Evolutionary conservation across 352 stramenopile genomes (phyloP), one percentile per base, ranked within the genome.

Genomic region (Pythium sp.): DNA sequence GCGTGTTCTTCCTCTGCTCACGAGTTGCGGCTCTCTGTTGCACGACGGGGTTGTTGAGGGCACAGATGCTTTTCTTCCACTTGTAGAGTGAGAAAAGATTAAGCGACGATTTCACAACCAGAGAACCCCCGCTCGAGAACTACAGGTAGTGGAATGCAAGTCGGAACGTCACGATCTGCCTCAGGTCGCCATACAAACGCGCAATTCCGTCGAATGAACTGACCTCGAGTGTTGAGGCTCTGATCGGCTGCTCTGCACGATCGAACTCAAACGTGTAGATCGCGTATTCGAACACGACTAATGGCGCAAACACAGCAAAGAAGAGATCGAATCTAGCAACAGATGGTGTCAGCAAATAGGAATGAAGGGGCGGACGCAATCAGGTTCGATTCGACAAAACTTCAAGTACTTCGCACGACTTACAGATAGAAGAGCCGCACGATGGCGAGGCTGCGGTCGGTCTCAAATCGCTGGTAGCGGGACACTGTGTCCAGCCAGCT

Each of bases 21-120:
- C 28, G 54, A 59, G 54, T 18, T 36, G 18, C 20, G 15, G 28
- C 4, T 47, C 41, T 22, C 12, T 32, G 5, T 12, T 34, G 9
- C 8, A 64, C 36, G 9, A 53, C 36, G 7, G 34, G 15, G 5
- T 56, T 1, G 26, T 58, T 34, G 28, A 74, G 41, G 0, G 66
- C 20, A 22, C 63, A 15, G 43, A 86, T 84, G 12, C 75, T 78
- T 0, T 75, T 74, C 20, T 54, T 61, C 76, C 80, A 86, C 64
- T 84, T 86, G 60, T 72, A 78, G 1, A 88, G 56, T 0, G 76
- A 80, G 0, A 86, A 57, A 1, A 72, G 22, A 34, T 81, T 79
- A 7, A 88, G 72, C 9, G 58, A 71, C 2, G 62, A 75, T 26
- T 84, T 86, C 22, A 76, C 58, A 14, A 63, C 18, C 20, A 73